Conservation (phyloP, 169 alveolate species). For the Cryptosporidium andersoni region DNA sequence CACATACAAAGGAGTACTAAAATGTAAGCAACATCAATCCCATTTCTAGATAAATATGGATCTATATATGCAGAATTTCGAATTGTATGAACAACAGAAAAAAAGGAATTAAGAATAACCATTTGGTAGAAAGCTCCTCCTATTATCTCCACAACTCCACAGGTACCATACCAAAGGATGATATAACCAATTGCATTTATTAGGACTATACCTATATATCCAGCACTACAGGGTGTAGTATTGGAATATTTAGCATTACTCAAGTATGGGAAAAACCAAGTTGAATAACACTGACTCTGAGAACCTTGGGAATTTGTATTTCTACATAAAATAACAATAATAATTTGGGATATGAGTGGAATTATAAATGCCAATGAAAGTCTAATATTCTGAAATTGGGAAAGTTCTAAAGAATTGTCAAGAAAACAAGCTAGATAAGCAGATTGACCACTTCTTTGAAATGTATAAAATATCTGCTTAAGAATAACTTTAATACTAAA, state of each 20-base stretch:
- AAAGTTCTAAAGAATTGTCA: constrained; percentile 42
- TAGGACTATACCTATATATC: constrained; percentile 1
- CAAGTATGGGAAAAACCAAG: constrained; percentile 53
- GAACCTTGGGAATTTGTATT: constrained; percentile 35
- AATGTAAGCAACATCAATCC: constrained; percentile 25
- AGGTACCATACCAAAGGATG: constrained; percentile 57
- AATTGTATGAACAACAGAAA: constrained; percentile 33
- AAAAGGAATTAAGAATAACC: constrained; percentile 34
- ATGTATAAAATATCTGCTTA: constrained; percentile 29
- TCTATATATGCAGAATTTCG: constrained; percentile 48
- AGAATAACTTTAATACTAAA: constrained; percentile 28
- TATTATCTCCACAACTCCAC: constrained; percentile 26
- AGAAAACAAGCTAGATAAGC: constrained; percentile 45
- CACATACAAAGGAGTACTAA: constrained; percentile 49
- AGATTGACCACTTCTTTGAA: constrained; percentile 71
- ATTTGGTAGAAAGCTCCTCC: constrained; percentile 62
- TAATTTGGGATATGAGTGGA: constrained; percentile 54
- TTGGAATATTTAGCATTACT: neutral
- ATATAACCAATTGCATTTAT: constrained; percentile 24
- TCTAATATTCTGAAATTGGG: constrained; percentile 67
- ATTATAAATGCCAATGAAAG: constrained; percentile 54
- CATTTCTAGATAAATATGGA: constrained; percentile 16
- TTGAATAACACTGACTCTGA: constrained; percentile 13
- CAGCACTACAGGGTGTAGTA: constrained; percentile 17
- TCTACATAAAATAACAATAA: constrained; percentile 44